phyloP scores from a whole-genome alignment of 2,329 filamentous ascomycete genomes.

The Neonectria punicea region DNA sequence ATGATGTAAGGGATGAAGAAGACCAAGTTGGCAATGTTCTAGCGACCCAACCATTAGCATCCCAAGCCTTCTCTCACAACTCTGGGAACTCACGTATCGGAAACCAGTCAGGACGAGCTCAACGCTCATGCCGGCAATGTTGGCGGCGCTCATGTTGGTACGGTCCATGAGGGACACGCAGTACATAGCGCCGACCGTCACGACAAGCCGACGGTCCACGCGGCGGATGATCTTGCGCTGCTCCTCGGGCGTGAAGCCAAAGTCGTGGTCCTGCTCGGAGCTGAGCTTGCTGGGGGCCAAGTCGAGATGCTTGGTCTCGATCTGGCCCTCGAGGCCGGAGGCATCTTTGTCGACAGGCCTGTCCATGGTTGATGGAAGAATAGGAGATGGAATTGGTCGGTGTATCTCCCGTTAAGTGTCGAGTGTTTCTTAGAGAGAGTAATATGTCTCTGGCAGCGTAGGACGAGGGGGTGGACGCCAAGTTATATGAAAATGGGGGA shows the following conservation, averaged over 20 bases:
- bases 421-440: neutral
- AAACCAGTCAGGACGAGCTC: slow-evolving; percentile 60
- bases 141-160: slow-evolving; percentile 78
- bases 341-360: slow-evolving; percentile 28
- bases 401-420: neutral
- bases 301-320: slow-evolving; percentile 42
- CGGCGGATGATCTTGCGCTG: slow-evolving; percentile 74
- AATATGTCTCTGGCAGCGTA: slow-evolving; percentile 13
- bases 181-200: slow-evolving; percentile 74
- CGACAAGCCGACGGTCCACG: slow-evolving; percentile 73
- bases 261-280: slow-evolving; percentile 44
- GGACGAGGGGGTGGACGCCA: slow-evolving; percentile 5
- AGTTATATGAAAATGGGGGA: slow-evolving; percentile 18
- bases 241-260: slow-evolving; percentile 68
- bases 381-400: neutral
- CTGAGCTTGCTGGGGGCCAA: slow-evolving; percentile 36
- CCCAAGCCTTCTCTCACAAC: rapidly evolving
- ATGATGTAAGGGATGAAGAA: slow-evolving; percentile 81
- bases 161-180: slow-evolving; percentile 82
- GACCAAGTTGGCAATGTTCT: slow-evolving; percentile 75
- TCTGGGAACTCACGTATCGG: slow-evolving; percentile 53
- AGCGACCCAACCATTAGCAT: slow-evolving; percentile 14
- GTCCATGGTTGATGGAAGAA: slow-evolving; percentile 35
- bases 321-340: slow-evolving; percentile 39
- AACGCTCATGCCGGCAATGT: slow-evolving; percentile 71